Evolutionary conservation across 2,329 filamentous ascomycete species (phyloP).

Genomic region (Magnaporthiopsis incrustans): DNA sequence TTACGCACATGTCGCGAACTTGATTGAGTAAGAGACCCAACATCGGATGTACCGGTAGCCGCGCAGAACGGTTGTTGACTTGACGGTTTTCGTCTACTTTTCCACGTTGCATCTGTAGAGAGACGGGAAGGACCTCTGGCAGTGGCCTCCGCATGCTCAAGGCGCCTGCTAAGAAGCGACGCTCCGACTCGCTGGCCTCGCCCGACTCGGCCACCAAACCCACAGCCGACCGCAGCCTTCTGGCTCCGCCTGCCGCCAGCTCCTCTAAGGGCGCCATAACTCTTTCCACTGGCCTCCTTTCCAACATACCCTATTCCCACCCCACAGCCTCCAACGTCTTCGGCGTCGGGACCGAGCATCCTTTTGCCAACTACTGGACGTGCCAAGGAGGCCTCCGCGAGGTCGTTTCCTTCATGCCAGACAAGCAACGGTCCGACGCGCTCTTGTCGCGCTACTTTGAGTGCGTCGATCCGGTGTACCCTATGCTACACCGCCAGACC

Average conservation of each 20-base stretch:
- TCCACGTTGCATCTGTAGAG: conserved; percentile 28
- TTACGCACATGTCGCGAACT: conserved; percentile 69
- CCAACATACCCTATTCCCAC: conserved; percentile 64
- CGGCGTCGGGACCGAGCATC: conserved; percentile 70
- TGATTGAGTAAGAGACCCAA: conserved; percentile 55
- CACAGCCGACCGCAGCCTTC: conserved; percentile 32
- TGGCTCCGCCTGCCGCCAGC: not conserved
- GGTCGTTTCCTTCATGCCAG: conserved; percentile 66
- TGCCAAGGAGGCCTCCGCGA: conserved; percentile 67
- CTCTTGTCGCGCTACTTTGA: conserved; percentile 57
- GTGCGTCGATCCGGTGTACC: conserved; percentile 71
- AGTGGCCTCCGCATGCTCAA: conserved; percentile 50
- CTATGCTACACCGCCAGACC: conserved; percentile 67
- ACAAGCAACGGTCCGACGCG: conserved; percentile 68
- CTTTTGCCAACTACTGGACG: conserved; percentile 81
- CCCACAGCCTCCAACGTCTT: conserved; percentile 70
- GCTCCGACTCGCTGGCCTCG: conserved; percentile 27
- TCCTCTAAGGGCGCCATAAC: conserved; percentile 32
- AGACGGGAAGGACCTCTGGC: conserved; percentile 25
- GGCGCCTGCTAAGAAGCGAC: conserved; percentile 43
- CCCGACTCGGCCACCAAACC: conserved; percentile 49
- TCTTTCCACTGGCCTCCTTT: conserved; percentile 54
- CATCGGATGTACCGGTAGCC: not conserved
- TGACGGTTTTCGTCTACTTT: no score
- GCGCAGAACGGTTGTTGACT: not conserved